Evolutionary conservation across 352 stramenopile species (phyloP), one percentile per base, ranked within the genome.

Genomic region (Globisporangium polare): DNA sequence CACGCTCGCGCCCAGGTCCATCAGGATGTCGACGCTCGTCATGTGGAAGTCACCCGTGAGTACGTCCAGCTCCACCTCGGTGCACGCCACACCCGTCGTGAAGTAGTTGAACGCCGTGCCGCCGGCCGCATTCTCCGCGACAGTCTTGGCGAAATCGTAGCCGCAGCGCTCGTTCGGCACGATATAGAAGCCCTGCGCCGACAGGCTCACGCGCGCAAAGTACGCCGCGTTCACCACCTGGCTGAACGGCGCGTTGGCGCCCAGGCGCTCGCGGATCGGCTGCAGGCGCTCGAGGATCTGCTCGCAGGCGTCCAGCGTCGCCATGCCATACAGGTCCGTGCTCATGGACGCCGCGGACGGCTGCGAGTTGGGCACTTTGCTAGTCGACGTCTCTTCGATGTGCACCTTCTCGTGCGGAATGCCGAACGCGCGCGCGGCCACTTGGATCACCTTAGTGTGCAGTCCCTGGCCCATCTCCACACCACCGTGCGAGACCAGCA

Each of bases 381-480:
- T 95, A 3, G 95, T 98, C 27, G 84, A 94, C 6, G 91, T 98
- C 58, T 98, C 95, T 17, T 98, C 92, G 9, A 99, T 88, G 66
- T 98, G 95, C 0, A 99, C 92, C 60, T 90, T 68, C 8, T 95
- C 80, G n/a, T 97, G 72, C 1, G 90, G 74, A 49, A 98, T 97
- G 2, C 82, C 86, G 73, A 98, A 98, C 18, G 90, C 90, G 27
- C 95, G 85, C 24, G 96, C 95, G 18, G 92, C 80, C 41, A 93
- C 78, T 55, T 93, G 84, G 45, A 92, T 90, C 53, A 96, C 91
- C 73, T 99, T 99, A 1, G 96, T 99, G 72, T 99, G 93, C 6
- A 99, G 71, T 12, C 96, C 97, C 74, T 99, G 96, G 31, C 96
- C 95, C 96, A 99, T 99, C 77, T 99, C 97, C n/a, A 97, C 97